Percentiles rank a stretch among this genome's conserved stretches.
Evolutionary conservation across 2,329 filamentous ascomycete species (phyloP).

Genomic region (Ophidiomyces ophidiicola): DNA sequence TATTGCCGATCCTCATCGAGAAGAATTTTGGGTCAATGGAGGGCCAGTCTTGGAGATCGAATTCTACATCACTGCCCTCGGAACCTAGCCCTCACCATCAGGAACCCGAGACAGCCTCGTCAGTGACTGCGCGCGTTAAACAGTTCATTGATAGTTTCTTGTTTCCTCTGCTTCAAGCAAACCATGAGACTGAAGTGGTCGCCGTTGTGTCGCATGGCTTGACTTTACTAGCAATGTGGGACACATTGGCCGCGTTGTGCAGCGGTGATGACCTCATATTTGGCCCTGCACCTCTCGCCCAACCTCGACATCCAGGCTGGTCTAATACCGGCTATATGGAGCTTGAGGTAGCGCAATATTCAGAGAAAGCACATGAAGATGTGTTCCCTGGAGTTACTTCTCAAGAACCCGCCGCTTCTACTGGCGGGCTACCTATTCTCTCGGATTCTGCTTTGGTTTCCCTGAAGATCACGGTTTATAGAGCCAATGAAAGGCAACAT

Average conservation of each 20-base stretch:
- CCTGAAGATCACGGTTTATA: conserved; percentile 43
- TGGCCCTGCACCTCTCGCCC: conserved; percentile 25
- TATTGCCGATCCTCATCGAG: conserved; percentile 25
- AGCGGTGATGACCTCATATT: conserved; percentile 36
- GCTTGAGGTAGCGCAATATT: conserved; percentile 20
- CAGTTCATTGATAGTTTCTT: conserved; percentile 56
- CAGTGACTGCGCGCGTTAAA: conserved; percentile 53
- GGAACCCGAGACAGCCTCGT: conserved; percentile 55
- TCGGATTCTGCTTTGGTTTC: conserved; percentile 16
- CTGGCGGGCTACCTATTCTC: background rate
- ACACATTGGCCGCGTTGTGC: conserved; percentile 48
- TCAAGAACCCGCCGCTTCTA: conserved; percentile 2
- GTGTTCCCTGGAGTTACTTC: background rate
- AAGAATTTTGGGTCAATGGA: conserved; percentile 33
- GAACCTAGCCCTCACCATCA: conserved; percentile 32
- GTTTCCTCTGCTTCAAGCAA: conserved; percentile 41
- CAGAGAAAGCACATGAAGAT: background rate
- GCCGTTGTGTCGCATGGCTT: conserved; percentile 75
- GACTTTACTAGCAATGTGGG: conserved; percentile 58
- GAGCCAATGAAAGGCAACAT: conserved; percentile 60
- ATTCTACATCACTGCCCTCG: conserved; percentile 21
- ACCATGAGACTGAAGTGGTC: conserved; percentile 32
- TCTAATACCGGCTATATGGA: conserved; percentile 54
- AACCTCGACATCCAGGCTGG: conserved; percentile 43
- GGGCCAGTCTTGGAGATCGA: conserved; percentile 18